Evolutionary conservation across 1,284 basidiomycete species (phyloP).

Genomic region (Grifola frondosa): DNA sequence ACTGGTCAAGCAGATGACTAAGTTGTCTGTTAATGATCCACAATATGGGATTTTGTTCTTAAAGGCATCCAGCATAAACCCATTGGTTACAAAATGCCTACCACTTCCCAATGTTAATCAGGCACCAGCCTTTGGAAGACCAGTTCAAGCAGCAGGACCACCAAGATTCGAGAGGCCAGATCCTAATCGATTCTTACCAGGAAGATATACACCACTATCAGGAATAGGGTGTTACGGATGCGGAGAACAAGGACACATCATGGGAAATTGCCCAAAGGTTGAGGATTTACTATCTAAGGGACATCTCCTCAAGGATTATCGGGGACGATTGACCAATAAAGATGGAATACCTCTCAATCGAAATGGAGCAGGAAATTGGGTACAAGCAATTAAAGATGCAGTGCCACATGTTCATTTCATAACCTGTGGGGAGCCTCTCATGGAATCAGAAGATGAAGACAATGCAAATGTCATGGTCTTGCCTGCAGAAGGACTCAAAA

Average conservation of each 20-base stretch:
- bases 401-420: background rate
- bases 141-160: background rate
- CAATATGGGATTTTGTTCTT: constrained; percentile 2
- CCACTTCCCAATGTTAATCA: background rate
- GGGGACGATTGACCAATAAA: background rate
- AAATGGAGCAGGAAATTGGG: constrained; percentile 1
- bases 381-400: background rate
- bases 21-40: constrained; percentile 1
- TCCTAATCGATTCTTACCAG: background rate
- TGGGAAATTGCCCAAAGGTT: constrained; percentile 1
- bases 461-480: background rate
- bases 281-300: background rate
- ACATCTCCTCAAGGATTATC: background rate
- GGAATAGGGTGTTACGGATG: constrained; percentile 1
- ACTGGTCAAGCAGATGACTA: constrained; percentile 1
- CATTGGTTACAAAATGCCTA: background rate
- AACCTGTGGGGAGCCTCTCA: background rate
- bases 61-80: constrained; percentile 1
- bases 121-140: background rate
- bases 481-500: background rate
- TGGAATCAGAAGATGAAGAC: background rate
- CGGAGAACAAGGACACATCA: constrained; percentile 2
- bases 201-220: background rate
- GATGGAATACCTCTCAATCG: constrained; percentile 1
- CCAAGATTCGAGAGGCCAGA: background rate